Evolutionary conservation across 1,284 basidiomycete species (phyloP).

Genomic region (Pseudozyma sp.): DNA sequence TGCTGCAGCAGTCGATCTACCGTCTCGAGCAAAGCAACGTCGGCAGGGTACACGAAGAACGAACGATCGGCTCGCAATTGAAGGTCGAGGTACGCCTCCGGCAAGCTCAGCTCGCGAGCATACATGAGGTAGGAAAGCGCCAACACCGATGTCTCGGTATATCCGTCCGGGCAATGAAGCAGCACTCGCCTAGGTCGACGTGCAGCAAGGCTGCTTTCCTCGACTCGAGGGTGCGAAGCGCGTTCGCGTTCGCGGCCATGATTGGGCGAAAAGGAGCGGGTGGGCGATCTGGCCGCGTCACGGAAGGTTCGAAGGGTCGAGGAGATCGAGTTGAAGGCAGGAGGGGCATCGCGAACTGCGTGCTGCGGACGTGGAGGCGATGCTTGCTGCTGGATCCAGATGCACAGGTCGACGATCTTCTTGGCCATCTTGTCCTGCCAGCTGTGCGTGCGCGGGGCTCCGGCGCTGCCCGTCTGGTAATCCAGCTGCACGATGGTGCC

Average conservation of each 20-base stretch:
- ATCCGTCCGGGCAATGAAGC: conserved; percentile 68
- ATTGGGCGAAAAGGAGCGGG: conserved; percentile 33
- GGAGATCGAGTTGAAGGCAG: conserved; percentile 19
- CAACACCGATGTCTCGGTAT: conserved; percentile 88
- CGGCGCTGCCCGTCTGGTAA: conserved; percentile 22
- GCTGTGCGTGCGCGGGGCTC: neutral
- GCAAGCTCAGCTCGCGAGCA: conserved; percentile 76
- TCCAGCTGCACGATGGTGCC: conserved; percentile 66
- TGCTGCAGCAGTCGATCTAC: conserved; percentile 75
- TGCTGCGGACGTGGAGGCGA: conserved; percentile 13
- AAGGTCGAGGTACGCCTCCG: conserved; percentile 84
- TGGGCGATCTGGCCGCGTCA: conserved; percentile 25
- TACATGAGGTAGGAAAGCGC: conserved; percentile 91
- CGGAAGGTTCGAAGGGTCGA: conserved; percentile 32
- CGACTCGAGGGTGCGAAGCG: conserved; percentile 9
- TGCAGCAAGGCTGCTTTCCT: neutral
- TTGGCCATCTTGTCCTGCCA: conserved; percentile 32
- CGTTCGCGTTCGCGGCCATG: conserved; percentile 24
- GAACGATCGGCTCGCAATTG: conserved; percentile 75
- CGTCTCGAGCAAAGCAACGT: conserved; percentile 80
- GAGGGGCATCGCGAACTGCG: conserved; percentile 8
- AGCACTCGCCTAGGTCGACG: conserved; percentile 50
- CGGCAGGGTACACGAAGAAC: conserved; percentile 93
- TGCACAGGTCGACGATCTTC: conserved; percentile 61
- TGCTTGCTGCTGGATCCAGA: conserved; percentile 68